phyloP scores from a whole-genome alignment of 2,329 filamentous ascomycete genomes.

The Penicillium sumatraense region DNA sequence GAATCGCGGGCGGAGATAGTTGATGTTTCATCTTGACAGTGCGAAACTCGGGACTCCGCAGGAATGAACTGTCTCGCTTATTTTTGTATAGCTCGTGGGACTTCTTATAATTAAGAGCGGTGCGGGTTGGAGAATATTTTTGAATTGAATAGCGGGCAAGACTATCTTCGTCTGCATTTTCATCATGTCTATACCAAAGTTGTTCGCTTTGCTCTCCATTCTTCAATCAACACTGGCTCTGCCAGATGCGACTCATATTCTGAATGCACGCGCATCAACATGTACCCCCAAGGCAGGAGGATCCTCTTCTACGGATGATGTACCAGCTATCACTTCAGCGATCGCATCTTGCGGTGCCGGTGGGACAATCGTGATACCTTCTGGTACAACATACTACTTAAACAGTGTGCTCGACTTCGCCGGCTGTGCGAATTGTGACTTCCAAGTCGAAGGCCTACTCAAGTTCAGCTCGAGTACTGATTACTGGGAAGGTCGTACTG shows the following conservation, averaged over 20 bases:
- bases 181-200: slow-evolving; percentile 3
- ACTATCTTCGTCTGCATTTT: too few species aligned
- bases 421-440: slow-evolving; percentile 50
- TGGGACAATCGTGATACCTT: slow-evolving; percentile 52
- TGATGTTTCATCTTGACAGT: slow-evolving; percentile 8
- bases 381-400: slow-evolving; percentile 48
- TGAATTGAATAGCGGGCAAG: too few species aligned
- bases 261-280: slow-evolving; percentile 26
- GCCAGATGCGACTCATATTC: background rate
- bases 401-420: slow-evolving; percentile 50
- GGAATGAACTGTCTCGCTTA: background rate
- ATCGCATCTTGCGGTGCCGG: slow-evolving; percentile 48
- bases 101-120: too few species aligned
- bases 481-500: slow-evolving; percentile 48
- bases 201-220: slow-evolving; percentile 7
- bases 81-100: background rate
- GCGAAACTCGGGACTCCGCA: background rate
- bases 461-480: slow-evolving; percentile 44
- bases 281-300: slow-evolving; percentile 40
- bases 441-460: slow-evolving; percentile 53
- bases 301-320: slow-evolving; percentile 44
- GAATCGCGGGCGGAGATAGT: slow-evolving; percentile 6
- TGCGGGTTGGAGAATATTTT: too few species aligned
- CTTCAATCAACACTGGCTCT: slow-evolving; percentile 8
- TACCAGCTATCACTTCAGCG: slow-evolving; percentile 50